These are phyloP conservation scores for Crucibulum laeve DNA, from an alignment of 768 basidiomycete species.

Conservation along the genomic window DNA sequence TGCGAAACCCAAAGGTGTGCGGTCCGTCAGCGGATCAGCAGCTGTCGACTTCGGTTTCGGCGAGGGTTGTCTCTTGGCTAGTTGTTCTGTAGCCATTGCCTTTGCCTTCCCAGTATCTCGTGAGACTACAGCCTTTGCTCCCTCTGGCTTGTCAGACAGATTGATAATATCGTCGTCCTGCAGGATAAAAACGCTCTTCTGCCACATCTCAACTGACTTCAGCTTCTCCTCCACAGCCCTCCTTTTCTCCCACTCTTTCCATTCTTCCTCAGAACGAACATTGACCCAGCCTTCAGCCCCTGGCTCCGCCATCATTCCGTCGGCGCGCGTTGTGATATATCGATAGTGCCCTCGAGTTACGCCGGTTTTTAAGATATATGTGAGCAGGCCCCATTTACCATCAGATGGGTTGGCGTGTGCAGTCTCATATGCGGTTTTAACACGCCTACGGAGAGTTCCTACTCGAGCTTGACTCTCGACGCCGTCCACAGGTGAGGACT, in stretches of 20 bases:
- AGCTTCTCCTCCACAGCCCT: constrained; percentile 20
- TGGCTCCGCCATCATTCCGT: constrained; percentile 15
- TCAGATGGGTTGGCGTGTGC: constrained; percentile 34
- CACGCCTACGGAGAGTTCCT: constrained; percentile 23
- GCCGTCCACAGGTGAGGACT: no score
- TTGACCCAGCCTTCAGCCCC: constrained; percentile 30
- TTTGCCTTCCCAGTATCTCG: not conserved
- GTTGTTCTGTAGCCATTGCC: not conserved
- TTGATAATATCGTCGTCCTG: not conserved
- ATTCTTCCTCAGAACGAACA: constrained; percentile 42
- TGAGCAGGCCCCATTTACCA: constrained; percentile 43
- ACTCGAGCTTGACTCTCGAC: constrained; percentile 13
- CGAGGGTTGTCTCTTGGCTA: not conserved
- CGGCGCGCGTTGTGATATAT: constrained; percentile 19
- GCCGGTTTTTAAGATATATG: constrained; percentile 32
- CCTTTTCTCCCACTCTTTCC: constrained; percentile 40
- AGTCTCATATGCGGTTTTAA: constrained; percentile 27
- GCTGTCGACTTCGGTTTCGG: not conserved
- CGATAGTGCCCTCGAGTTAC: constrained; percentile 32
- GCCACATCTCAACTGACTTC: constrained; percentile 21
- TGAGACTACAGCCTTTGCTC: no score
- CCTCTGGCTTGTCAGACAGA: no score
- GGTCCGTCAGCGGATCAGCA: constrained; percentile 10
- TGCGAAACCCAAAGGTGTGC: constrained; percentile 33
- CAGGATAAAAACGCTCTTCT: constrained; percentile 13